These are phyloP conservation scores for Pisolithus thermaeus DNA, from an alignment of 1,284 basidiomycete species.

Conservation along the genomic window DNA sequence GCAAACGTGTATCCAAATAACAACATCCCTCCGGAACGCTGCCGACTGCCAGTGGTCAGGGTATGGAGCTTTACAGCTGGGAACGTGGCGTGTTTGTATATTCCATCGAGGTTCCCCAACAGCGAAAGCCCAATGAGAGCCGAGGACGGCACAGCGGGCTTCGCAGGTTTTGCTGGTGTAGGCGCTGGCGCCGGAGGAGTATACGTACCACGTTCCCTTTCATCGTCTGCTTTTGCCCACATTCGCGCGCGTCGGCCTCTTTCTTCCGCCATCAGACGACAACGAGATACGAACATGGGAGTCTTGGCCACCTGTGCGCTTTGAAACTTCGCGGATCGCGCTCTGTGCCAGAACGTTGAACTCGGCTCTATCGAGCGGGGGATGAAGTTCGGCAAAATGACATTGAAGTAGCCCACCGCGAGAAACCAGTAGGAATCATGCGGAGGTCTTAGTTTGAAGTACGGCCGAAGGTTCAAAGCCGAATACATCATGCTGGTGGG, in stretches of 20 bases:
- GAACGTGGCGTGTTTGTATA: slow-evolving; percentile 63
- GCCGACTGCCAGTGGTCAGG: slow-evolving; percentile 73
- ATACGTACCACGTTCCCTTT: slow-evolving; percentile 42
- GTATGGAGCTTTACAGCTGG: slow-evolving; percentile 53
- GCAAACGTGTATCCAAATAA: slow-evolving; percentile 74
- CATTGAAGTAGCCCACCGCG: slow-evolving; percentile 75
- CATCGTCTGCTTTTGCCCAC: slow-evolving; percentile 72
- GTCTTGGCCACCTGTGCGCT: slow-evolving; percentile 57
- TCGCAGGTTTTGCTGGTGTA: slow-evolving; percentile 7
- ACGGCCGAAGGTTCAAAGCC: slow-evolving; percentile 68
- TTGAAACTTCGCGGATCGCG: slow-evolving; percentile 61
- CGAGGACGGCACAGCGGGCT: slow-evolving; percentile 38
- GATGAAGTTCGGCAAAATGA: slow-evolving; percentile 65
- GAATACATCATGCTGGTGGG: slow-evolving; percentile 73
- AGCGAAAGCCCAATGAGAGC: slow-evolving; percentile 73
- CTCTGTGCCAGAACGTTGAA: slow-evolving; percentile 67
- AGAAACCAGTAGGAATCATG: slow-evolving; percentile 71
- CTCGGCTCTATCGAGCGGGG: slow-evolving; percentile 36
- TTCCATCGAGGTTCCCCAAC: slow-evolving; percentile 72
- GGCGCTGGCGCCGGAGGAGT: slow-evolving; percentile 31
- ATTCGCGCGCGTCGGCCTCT: slow-evolving; percentile 51
- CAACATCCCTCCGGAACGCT: slow-evolving; percentile 65
- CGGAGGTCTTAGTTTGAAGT: slow-evolving; percentile 39
- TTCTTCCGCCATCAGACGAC: slow-evolving; percentile 57
- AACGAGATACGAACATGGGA: slow-evolving; percentile 53